phyloP scores from a whole-genome alignment of 2,329 filamentous ascomycete genomes.

The Fusarium sp. region DNA sequence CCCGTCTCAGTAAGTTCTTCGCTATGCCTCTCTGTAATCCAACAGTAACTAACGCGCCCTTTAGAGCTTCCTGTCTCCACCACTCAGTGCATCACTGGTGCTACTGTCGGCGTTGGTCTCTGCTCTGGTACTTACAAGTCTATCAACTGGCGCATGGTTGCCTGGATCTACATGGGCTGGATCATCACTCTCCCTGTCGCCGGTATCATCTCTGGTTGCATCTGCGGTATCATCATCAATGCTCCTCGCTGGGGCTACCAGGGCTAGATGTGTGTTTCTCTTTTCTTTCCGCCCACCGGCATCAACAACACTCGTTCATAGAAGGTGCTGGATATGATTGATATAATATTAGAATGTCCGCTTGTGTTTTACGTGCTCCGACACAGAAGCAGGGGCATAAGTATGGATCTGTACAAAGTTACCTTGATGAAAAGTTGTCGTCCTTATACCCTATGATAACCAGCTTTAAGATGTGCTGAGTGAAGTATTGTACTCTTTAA shows the following conservation, averaged over 20 bases:
- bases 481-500: background rate
- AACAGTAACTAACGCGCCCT: background rate
- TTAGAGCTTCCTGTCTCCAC: slow-evolving; percentile 68
- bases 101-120: slow-evolving; percentile 69
- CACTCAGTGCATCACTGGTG: slow-evolving; percentile 71
- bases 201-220: slow-evolving; percentile 65
- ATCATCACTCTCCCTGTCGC: slow-evolving; percentile 67
- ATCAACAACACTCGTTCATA: background rate
- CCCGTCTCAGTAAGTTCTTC: slow-evolving; percentile 59
- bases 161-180: slow-evolving; percentile 68
- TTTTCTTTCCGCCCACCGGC: background rate
- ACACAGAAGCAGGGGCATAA: too few species aligned
- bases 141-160: slow-evolving; percentile 70
- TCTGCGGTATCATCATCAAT: slow-evolving; percentile 71
- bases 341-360: slow-evolving; percentile 7
- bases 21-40: accelerated
- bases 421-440: too few species aligned
- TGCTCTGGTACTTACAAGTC: slow-evolving; percentile 61
- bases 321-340: background rate
- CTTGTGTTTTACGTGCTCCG: too few species aligned
- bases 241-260: slow-evolving; percentile 60
- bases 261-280: slow-evolving; percentile 1
- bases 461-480: too few species aligned
- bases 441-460: too few species aligned
- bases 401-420: too few species aligned